These are phyloP conservation scores for Pseudonectria foliicola DNA, from an alignment of 2,329 filamentous ascomycete species.

Conservation along the genomic window DNA sequence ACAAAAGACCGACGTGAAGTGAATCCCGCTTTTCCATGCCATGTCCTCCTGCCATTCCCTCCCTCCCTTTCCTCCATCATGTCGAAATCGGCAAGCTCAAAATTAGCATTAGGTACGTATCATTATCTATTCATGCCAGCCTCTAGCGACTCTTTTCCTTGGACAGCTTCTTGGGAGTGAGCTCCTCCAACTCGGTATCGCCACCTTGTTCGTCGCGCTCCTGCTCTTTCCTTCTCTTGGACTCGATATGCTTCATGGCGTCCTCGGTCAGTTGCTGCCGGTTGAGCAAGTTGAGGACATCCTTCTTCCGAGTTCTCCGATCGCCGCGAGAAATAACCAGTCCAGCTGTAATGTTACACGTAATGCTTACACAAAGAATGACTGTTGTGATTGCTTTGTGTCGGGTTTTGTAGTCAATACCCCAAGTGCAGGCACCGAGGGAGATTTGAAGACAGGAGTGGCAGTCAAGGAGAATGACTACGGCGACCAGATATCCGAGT, in stretches of 20 bases:
- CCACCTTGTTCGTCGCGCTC: conserved; percentile 10
- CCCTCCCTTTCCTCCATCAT: too few relatives aligned
- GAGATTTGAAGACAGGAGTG: conserved; percentile 77
- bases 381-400: conserved; percentile 69
- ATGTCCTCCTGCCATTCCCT: too few relatives aligned
- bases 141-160: too few relatives aligned
- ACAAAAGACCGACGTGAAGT: too few relatives aligned
- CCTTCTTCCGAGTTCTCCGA: conserved; percentile 73
- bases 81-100: too few relatives aligned
- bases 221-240: conserved; percentile 29
- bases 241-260: conserved; percentile 43
- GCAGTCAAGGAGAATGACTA: conserved; percentile 71
- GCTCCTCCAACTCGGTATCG: too few relatives aligned
- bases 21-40: too few relatives aligned
- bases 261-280: conserved; percentile 66
- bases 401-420: conserved; percentile 62
- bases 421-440: conserved; percentile 72
- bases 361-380: conserved; percentile 73
- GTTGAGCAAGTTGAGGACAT: conserved; percentile 70
- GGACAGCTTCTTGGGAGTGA: too few relatives aligned
- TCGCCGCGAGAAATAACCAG: conserved; percentile 72
- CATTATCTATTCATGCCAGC: too few relatives aligned
- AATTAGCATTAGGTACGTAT: too few relatives aligned
- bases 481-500: conserved; percentile 62
- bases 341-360: conserved; percentile 69